Evolutionary conservation across 2,329 filamentous ascomycete species (phyloP).

Genomic region (Colletotrichum musae): DNA sequence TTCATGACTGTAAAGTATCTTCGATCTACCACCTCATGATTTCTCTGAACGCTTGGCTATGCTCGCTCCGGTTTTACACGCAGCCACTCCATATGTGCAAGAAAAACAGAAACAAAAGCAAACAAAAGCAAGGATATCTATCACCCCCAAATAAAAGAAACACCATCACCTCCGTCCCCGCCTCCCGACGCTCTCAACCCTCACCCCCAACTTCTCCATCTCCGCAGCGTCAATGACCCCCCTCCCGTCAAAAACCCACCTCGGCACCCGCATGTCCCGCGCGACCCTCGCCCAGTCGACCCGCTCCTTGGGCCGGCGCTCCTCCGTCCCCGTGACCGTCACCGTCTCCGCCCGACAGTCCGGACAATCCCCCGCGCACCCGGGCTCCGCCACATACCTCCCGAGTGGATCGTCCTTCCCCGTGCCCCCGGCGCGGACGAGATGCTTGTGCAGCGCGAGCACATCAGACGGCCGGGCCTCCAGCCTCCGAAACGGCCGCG

Average conservation of each 20-base stretch:
- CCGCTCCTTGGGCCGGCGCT: conserved; percentile 62
- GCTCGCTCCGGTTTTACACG: too few relatives aligned
- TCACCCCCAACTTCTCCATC: conserved; percentile 65
- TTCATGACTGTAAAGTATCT: too few relatives aligned
- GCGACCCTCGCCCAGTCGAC: conserved; percentile 68
- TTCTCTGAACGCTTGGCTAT: too few relatives aligned
- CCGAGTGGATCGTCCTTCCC: conserved; percentile 58
- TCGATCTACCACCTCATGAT: too few relatives aligned
- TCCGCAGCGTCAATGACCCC: conserved; percentile 65
- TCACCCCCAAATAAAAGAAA: not conserved
- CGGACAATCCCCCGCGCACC: conserved; percentile 62
- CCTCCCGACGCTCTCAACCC: conserved; percentile 67
- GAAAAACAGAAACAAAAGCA: not conserved
- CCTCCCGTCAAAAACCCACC: conserved; percentile 71
- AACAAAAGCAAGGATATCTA: not conserved
- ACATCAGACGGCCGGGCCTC: conserved; percentile 61
- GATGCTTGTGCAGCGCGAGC: conserved; percentile 62
- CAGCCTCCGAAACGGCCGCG: conserved; percentile 58
- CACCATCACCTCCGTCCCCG: conserved; percentile 46
- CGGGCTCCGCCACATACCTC: conserved; percentile 61
- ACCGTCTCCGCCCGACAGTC: conserved; percentile 62
- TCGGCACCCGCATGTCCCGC: conserved; percentile 65
- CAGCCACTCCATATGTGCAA: too few relatives aligned
- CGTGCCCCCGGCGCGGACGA: conserved; percentile 48
- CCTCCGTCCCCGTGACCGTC: conserved; percentile 53